Evolutionary conservation across 176 grass and related monocot genomes (phyloP), one percentile per base, ranked within the genome.

Genomic region (Juncus inflexus): DNA sequence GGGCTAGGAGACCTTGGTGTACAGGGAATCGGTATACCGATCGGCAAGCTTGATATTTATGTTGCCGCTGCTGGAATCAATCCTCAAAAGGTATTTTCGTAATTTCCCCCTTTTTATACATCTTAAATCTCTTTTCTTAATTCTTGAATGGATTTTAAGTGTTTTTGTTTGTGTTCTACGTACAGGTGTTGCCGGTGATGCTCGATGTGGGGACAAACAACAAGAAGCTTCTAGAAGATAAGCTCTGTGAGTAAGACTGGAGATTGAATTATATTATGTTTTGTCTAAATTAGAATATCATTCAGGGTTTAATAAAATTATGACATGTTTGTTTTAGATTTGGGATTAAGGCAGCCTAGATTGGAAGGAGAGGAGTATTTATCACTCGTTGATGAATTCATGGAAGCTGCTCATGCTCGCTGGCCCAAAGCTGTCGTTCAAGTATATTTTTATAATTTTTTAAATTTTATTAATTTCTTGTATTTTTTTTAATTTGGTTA

Each of bases 41-140:
- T 97, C 50, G 94, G 94, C 74, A 97, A 97, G 83, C 94, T 97
- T 62, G 94, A 97, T 64, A 80, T 97, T 67, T 97, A 91, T 77
- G 94, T 97, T 42, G 94, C 94, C 50, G 94, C 94, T 77, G 94
- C 88, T 70, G 92, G 92, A 63, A 86, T 97, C 58, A 97, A 91
- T 78, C 94, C 94, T 61, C 88, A 97, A 75, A 97, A 66, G 81
- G 94, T 97, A 40, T 60, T 35, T 37, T 50, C 13, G 56, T 6
- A 61, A 61, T 36, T 61, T 36, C 40, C 38, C 42, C 52, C 51
- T 55, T 59, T 58, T 15, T 15, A 64, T 16, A 28, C 19, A 28
- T 28, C 19, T 28, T 28, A 28, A 28, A 28, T 28, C 19, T 28
- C 19, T 28, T 28, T 28, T 36, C 51, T 49, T 62, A 35, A 16